Percentiles rank a stretch among this genome's conserved stretches.
These are phyloP conservation scores for Nemania abortiva DNA, from an alignment of 2,329 filamentous ascomycete genomes.

Conservation along the genomic window DNA sequence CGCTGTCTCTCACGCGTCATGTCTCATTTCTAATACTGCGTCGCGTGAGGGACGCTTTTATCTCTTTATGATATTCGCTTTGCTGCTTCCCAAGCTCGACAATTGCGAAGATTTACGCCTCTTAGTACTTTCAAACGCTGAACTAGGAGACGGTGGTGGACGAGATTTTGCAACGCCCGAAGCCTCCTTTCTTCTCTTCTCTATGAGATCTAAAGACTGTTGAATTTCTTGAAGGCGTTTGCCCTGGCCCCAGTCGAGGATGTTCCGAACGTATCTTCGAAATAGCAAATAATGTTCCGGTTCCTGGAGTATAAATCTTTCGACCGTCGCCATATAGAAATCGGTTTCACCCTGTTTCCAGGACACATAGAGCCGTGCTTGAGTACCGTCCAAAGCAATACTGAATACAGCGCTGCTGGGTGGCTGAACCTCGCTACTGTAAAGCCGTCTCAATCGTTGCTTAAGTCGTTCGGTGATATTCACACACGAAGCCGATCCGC, in stretches of 20 bases:
- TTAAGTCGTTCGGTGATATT: conserved; percentile 45
- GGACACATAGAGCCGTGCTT: conserved; percentile 53
- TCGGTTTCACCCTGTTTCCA: conserved; percentile 51
- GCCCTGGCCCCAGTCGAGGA: conserved; percentile 53
- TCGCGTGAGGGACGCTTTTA: too few species aligned
- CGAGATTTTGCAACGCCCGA: neutral
- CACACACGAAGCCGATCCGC: conserved; percentile 50
- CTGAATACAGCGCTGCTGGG: conserved; percentile 50
- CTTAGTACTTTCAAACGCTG: neutral
- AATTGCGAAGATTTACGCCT: too few species aligned
- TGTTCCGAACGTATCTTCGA: conserved; percentile 51
- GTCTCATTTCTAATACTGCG: too few species aligned
- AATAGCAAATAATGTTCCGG: conserved; percentile 50
- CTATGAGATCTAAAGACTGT: conserved; percentile 19
- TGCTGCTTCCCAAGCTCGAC: too few species aligned
- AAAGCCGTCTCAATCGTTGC: conserved; percentile 26
- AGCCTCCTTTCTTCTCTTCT: neutral
- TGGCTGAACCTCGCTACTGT: conserved; percentile 35
- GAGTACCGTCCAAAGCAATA: conserved; percentile 52
- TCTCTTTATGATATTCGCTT: too few species aligned
- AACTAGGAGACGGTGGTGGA: neutral
- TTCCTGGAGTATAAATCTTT: conserved; percentile 50
- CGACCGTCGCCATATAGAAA: conserved; percentile 47
- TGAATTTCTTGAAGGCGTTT: conserved; percentile 47
- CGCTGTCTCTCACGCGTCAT: too few species aligned